A percentile compares a stretch with the other conserved stretches of the same genome.
Conservation (phyloP, 2,329 filamentous ascomycete genomes). For the Colletotrichum graminicola region DNA sequence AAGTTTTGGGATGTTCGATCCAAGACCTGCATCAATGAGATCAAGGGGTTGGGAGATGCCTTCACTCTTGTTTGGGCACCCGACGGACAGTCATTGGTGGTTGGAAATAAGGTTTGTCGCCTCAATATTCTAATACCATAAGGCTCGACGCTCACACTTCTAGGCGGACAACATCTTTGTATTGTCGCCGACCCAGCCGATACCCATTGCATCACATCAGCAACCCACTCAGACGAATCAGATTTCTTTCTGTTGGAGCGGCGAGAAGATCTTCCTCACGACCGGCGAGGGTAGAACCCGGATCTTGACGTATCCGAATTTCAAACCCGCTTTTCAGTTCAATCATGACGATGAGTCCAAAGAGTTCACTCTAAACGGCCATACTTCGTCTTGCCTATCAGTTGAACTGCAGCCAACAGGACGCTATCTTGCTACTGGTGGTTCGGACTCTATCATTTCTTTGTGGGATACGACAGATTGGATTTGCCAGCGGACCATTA, state of each 20-base stretch:
- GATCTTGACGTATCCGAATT: constrained; percentile 75
- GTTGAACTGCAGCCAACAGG: constrained; percentile 78
- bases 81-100: constrained; percentile 76
- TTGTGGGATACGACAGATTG: constrained; percentile 84
- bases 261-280: constrained; percentile 77
- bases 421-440: constrained; percentile 79
- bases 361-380: constrained; percentile 76
- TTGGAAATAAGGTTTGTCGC: constrained; percentile 75
- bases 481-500: constrained; percentile 80
- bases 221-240: constrained; percentile 78
- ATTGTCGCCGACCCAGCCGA: constrained; percentile 70
- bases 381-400: constrained; percentile 79
- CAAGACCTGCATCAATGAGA: constrained; percentile 77
- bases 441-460: constrained; percentile 79
- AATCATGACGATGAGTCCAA: constrained; percentile 58
- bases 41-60: constrained; percentile 74
- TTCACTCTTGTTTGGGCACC: constrained; percentile 82
- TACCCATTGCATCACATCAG: constrained; percentile 68
- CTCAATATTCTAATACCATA: not conserved
- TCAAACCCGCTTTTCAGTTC: constrained; percentile 67
- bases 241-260: constrained; percentile 80
- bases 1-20: constrained; percentile 85
- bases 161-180: constrained; percentile 73
- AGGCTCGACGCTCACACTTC: constrained; percentile 33
- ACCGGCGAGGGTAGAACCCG: constrained; percentile 78